These are phyloP conservation scores for Astrothelium subdiscretum DNA, from an alignment of 495 filamentous ascomycete species.

Conservation along the genomic window DNA sequence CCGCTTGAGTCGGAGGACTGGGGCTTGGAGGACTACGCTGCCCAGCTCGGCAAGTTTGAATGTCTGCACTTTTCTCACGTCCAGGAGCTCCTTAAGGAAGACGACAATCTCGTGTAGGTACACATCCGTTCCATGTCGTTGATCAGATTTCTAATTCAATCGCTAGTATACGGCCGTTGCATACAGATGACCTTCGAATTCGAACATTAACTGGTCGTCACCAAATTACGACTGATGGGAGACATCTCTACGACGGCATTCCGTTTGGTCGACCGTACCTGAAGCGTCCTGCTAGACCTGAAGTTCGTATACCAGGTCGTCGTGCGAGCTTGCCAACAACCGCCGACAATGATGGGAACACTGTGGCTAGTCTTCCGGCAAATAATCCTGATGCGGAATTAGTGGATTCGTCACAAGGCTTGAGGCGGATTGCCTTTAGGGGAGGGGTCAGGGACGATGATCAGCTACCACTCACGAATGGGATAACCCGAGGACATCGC, in stretches of 20 bases:
- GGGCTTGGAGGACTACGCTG: conserved; percentile 88
- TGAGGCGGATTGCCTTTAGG: not conserved
- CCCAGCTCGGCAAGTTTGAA: conserved; percentile 74
- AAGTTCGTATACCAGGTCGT: conserved; percentile 60
- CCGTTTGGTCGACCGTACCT: conserved; percentile 71
- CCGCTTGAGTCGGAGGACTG: conserved; percentile 75
- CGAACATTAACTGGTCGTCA: conserved; percentile 67
- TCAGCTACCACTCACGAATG: not conserved
- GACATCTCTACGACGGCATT: conserved; percentile 79
- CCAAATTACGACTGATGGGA: conserved; percentile 72
- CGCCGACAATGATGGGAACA: conserved; percentile 29
- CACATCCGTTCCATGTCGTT: not conserved
- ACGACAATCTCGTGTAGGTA: conserved; percentile 72
- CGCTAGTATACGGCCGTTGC: conserved; percentile 66
- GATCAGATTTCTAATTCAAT: conserved; percentile 7
- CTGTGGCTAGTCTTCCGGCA: conserved; percentile 27
- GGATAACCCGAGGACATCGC: not conserved
- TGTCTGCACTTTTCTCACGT: conserved; percentile 80
- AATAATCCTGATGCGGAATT: conserved; percentile 23
- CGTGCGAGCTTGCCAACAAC: conserved; percentile 54
- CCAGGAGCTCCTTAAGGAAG: conserved; percentile 58
- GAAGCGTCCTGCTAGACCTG: conserved; percentile 50
- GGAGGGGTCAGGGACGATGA: not conserved
- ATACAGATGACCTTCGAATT: conserved; percentile 59
- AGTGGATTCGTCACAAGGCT: conserved; percentile 1